These are phyloP conservation scores for Suillus discolor DNA, from an alignment of 768 basidiomycete genomes.

Conservation along the genomic window DNA sequence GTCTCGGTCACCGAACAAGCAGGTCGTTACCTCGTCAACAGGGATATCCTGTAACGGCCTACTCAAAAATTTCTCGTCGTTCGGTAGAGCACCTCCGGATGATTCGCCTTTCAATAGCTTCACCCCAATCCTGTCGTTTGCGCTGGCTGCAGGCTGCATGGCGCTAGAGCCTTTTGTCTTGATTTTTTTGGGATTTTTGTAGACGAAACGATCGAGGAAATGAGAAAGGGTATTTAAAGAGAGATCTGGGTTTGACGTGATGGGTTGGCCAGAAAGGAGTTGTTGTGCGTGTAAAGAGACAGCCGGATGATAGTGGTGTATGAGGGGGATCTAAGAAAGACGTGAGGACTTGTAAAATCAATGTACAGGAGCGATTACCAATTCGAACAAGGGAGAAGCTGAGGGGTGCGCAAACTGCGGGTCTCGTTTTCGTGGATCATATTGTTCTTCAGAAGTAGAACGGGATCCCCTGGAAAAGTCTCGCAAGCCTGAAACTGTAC, in stretches of 20 bases:
- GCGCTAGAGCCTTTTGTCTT: conserved; percentile 78
- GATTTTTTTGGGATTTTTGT: conserved; percentile 89
- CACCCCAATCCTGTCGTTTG: conserved; percentile 62
- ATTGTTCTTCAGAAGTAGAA: conserved; percentile 38
- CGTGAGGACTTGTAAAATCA: neutral
- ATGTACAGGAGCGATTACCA: conserved; percentile 54
- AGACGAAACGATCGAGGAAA: conserved; percentile 97
- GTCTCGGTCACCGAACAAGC: neutral
- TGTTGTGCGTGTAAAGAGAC: conserved; percentile 85
- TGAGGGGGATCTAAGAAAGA: conserved; percentile 65
- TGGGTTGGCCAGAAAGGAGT: conserved; percentile 67
- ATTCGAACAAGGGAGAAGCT: conserved; percentile 83
- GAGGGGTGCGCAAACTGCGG: conserved; percentile 85
- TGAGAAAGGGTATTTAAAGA: conserved; percentile 91
- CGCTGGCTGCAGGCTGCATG: conserved; percentile 91
- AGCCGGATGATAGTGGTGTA: conserved; percentile 89
- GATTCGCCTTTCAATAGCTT: conserved; percentile 70
- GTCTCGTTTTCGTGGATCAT: conserved; percentile 90
- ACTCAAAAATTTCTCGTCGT: conserved; percentile 76
- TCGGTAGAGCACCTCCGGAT: conserved; percentile 53
- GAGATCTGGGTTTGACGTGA: conserved; percentile 86
- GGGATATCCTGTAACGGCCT: conserved; percentile 72
- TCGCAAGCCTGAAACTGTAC: conserved; percentile 47
- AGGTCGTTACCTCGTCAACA: conserved; percentile 73
- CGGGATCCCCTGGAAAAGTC: conserved; percentile 42